These are phyloP conservation scores for Omphalotus olearius DNA, from an alignment of 1,284 basidiomycete genomes.

Conservation along the genomic window DNA sequence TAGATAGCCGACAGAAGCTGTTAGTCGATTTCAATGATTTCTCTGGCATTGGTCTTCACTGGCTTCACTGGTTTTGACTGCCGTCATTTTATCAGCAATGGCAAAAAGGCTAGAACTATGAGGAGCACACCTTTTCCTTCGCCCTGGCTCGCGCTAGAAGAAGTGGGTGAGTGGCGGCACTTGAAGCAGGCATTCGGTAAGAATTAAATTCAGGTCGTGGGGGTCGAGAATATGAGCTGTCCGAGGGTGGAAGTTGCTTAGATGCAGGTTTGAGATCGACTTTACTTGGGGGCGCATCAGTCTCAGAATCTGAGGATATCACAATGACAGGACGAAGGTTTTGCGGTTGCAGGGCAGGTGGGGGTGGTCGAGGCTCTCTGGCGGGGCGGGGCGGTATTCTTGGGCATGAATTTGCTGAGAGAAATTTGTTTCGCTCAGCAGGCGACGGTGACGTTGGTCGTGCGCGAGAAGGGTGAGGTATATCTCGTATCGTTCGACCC, in stretches of 20 bases:
- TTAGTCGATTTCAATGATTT: too few relatives aligned
- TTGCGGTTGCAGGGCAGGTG: background rate
- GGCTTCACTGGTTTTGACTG: too few relatives aligned
- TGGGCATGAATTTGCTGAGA: too few relatives aligned
- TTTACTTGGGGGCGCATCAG: background rate
- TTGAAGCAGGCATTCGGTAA: background rate
- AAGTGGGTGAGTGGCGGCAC: background rate
- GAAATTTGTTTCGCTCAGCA: background rate
- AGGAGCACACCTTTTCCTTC: background rate
- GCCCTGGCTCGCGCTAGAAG: constrained; percentile 1
- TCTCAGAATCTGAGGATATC: constrained; percentile 1
- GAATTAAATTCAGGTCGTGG: background rate
- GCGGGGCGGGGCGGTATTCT: background rate
- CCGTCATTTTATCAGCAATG: too few relatives aligned
- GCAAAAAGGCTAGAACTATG: too few relatives aligned
- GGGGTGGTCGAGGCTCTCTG: background rate
- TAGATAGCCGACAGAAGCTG: too few relatives aligned
- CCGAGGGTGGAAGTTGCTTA: background rate
- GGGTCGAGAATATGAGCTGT: too few relatives aligned
- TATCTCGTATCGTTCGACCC: constrained; percentile 10
- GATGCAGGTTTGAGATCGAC: background rate
- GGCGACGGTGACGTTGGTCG: constrained; percentile 9
- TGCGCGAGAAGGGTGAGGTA: constrained; percentile 12
- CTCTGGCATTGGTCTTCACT: too few relatives aligned
- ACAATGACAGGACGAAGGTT: background rate